Evolutionary conservation across 116 monocot genomes (phyloP), one percentile per base, ranked within the genome.

Genomic region (Phalaenopsis hybrid): DNA sequence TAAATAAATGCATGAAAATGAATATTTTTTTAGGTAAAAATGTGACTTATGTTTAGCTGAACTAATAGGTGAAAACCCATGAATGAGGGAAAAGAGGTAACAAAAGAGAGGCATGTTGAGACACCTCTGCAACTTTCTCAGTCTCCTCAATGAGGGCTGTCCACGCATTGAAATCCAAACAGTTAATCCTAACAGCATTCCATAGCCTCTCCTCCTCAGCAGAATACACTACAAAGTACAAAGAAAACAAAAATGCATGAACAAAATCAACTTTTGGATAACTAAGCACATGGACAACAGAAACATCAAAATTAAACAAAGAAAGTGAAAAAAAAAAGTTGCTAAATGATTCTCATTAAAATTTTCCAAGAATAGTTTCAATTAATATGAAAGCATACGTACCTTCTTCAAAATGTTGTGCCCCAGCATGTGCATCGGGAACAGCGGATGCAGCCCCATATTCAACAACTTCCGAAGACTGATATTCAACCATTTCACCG

Each of bases 101-200:
- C 16, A 46, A 20, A 21, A 58, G 4, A 10, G 23, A 50, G 25
- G 74, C 25, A 68, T 74, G 55, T 41, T 15, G 23, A 77, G 37
- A 83, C 85, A 99, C 99, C 93, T 90, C 99, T 57, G 93, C 84
- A 74, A 86, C 86, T 88, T 88, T 95, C 85, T 99, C 99, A 3
- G 95, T 99, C 84, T 95, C 95, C 77, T 93, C 90, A 79, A 99
- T 94, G 67, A 99, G 92, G 33, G 95, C 84, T 20, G 95, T 99
- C 99, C 99, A 99, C 28, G 95, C 81, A 99, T 95, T 92, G 86
- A 99, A 99, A 79, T 99, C 95, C 59, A 95, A 86, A 75, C 84
- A 89, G 83, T 99, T 95, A 61, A 84, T 84, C 80, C 83, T 88
- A 12, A 99, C 95, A 57, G 92, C 65, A 79, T 87, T 88, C 99